Percentiles rank a stretch among this genome's conserved stretches.
Conservation (phyloP, 73 alveolate species). For the Durusdinium trenchii region DNA sequence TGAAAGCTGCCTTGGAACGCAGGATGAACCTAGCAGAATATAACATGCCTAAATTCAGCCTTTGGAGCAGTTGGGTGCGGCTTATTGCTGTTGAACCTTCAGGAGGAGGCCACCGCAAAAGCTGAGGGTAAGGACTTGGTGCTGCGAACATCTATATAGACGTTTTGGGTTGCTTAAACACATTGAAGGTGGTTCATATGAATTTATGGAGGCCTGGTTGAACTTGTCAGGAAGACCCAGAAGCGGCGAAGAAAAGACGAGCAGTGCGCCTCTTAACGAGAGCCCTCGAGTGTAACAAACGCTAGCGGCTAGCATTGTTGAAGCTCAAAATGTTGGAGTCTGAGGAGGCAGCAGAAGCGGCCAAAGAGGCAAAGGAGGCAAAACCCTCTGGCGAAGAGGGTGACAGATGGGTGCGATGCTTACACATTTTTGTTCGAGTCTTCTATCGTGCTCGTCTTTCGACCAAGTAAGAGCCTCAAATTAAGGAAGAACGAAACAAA, state of each 20-base stretch:
- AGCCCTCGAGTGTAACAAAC: no score
- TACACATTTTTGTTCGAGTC: no score
- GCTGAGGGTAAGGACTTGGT: conserved; percentile 75
- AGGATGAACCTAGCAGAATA: no score
- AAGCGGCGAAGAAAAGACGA: conserved; percentile 43
- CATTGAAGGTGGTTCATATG: no score
- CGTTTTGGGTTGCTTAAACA: no score
- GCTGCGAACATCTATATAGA: no score
- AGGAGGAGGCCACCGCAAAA: conserved; percentile 93
- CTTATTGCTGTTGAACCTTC: no score
- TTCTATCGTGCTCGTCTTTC: neutral
- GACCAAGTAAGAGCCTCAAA: neutral
- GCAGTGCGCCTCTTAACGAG: neutral
- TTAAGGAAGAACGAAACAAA: no score
- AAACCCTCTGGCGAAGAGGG: neutral
- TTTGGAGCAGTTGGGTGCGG: no score
- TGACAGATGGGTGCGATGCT: conserved; percentile 17
- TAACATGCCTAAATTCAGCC: no score
- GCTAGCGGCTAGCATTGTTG: neutral
- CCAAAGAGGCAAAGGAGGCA: neutral
- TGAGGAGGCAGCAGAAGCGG: neutral
- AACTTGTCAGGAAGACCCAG: conserved; percentile 22
- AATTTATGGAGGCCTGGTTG: neutral
- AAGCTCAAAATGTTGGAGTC: neutral
- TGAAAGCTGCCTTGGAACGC: neutral